phyloP scores from a whole-genome alignment of 2,329 filamentous ascomycete species.

The Colletotrichum chrysophilum region DNA sequence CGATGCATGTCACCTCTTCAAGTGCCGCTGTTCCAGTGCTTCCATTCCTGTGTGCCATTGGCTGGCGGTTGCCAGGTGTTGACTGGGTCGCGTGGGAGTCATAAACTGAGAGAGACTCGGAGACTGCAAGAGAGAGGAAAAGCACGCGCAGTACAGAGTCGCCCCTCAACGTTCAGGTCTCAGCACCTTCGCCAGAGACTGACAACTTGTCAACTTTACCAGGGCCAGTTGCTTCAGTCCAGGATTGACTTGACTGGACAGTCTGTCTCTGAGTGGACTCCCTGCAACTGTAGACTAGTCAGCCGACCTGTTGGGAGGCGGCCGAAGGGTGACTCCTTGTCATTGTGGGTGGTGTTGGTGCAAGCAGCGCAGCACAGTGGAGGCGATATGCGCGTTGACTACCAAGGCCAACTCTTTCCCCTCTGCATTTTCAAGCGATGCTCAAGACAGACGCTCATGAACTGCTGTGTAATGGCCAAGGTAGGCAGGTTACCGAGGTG shows the following conservation, averaged over 20 bases:
- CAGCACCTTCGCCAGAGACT: neutral
- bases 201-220: neutral
- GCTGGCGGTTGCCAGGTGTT: conserved; percentile 5
- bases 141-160: neutral
- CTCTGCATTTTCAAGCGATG: neutral
- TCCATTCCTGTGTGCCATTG: neutral
- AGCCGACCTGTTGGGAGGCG: neutral
- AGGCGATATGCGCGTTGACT: neutral
- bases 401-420: neutral
- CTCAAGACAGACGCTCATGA: neutral
- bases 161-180: neutral
- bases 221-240: neutral
- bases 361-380: neutral
- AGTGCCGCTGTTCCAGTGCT: neutral
- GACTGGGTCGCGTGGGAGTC: conserved; percentile 1
- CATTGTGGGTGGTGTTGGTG: neutral
- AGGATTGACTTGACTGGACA: neutral
- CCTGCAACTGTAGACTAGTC: neutral
- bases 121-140: neutral
- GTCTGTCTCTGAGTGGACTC: neutral
- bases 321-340: neutral
- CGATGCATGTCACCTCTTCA: neutral
- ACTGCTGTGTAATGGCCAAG: neutral
- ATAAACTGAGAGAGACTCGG: neutral
- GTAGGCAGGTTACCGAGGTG: neutral